These are phyloP conservation scores for Quercus robur DNA, from an alignment of 306 rosid genomes.

Conservation along the genomic window DNA sequence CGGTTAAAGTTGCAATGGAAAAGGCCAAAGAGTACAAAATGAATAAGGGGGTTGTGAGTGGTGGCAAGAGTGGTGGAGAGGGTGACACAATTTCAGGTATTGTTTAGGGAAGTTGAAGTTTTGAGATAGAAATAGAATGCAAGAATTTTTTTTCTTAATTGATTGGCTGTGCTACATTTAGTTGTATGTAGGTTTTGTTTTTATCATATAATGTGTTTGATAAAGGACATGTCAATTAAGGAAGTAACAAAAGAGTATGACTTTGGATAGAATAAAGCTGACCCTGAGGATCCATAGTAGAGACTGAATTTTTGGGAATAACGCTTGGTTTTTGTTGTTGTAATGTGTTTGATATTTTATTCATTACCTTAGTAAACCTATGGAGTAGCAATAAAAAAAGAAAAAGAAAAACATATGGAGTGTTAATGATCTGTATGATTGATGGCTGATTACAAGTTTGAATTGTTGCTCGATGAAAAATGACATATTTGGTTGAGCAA, in stretches of 20 bases:
- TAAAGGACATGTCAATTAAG: too few relatives aligned
- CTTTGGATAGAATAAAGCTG: too few relatives aligned
- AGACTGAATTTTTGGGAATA: too few relatives aligned
- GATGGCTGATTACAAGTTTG: neutral
- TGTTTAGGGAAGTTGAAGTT: neutral
- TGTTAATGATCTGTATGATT: neutral
- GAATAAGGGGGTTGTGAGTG: conserved; percentile 23
- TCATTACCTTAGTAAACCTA: neutral
- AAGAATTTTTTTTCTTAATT: neutral
- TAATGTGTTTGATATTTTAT: neutral
- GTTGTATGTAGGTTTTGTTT: neutral
- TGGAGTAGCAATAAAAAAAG: too few relatives aligned
- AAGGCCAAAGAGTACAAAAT: conserved; percentile 52
- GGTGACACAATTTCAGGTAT: conserved; percentile 37
- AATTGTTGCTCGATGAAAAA: neutral
- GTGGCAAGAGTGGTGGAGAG: neutral
- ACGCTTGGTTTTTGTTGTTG: too few relatives aligned
- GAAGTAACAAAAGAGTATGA: too few relatives aligned
- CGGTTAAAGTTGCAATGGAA: conserved; percentile 57
- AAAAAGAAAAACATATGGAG: neutral
- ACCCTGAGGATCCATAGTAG: too few relatives aligned
- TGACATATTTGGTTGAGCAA: neutral
- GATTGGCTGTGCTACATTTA: neutral
- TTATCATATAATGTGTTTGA: neutral
- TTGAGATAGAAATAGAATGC: neutral